Percentiles rank a stretch among this genome's conserved stretches.
phyloP scores from a whole-genome alignment of 1,284 basidiomycete genomes.

The Ustilago tritici region DNA sequence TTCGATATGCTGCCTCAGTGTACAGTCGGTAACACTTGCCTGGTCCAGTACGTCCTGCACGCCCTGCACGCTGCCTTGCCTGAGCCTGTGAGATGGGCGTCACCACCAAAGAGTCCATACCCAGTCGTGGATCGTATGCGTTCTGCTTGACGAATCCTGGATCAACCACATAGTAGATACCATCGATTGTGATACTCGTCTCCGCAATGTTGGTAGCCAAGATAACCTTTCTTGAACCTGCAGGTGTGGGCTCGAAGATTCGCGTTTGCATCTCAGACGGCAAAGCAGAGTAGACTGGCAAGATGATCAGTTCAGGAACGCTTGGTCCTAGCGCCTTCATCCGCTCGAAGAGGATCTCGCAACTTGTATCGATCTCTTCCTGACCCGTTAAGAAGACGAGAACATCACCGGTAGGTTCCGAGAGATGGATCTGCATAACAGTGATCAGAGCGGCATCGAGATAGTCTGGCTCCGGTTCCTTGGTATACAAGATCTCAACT shows the following conservation, averaged over 20 bases:
- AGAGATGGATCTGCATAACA: slow-evolving; percentile 98
- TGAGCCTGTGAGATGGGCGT: slow-evolving; percentile 99
- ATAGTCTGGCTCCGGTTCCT: slow-evolving; percentile 98
- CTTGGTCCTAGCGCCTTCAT: slow-evolving; percentile 98
- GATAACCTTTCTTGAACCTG: slow-evolving; percentile 95
- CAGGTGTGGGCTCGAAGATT: slow-evolving; percentile 97
- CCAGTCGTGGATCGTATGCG: slow-evolving; percentile 94
- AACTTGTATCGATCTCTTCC: slow-evolving; percentile 95
- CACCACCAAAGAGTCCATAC: slow-evolving; percentile 98
- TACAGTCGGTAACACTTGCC: slow-evolving; percentile 98
- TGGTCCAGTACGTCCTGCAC: slow-evolving; percentile 96
- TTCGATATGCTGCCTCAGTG: slow-evolving; percentile 95
- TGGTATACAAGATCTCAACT: slow-evolving; percentile 96
- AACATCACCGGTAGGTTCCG: slow-evolving; percentile 95
- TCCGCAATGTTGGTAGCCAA: slow-evolving; percentile 99
- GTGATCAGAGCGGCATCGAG: slow-evolving; percentile 97
- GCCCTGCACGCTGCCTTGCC: slow-evolving; percentile 91
- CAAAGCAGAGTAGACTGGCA: slow-evolving; percentile 96
- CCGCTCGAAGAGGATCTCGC: slow-evolving; percentile 95
- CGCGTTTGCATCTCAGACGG: slow-evolving; percentile 97
- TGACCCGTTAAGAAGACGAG: slow-evolving; percentile 98
- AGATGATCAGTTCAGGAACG: slow-evolving; percentile 94
- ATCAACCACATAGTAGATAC: slow-evolving; percentile 97
- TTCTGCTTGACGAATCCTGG: slow-evolving; percentile 99
- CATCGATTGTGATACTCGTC: slow-evolving; percentile 96